phyloP scores from a whole-genome alignment of 2,329 filamentous ascomycete species.

The Alternaria alternata region DNA sequence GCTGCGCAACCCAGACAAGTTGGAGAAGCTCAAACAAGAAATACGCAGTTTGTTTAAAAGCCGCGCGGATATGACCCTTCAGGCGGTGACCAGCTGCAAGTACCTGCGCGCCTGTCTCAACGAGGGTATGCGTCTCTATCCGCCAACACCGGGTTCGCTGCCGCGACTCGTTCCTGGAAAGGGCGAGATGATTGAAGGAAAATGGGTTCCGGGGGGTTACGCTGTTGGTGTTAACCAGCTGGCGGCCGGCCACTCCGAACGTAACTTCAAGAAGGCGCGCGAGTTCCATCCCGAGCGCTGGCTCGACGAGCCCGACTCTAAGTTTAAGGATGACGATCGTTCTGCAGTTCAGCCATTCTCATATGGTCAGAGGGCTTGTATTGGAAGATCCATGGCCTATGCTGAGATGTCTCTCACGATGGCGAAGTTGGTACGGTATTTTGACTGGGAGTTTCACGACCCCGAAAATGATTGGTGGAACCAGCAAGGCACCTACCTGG shows the following conservation, averaged over 20 bases:
- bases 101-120: slow-evolving; percentile 29
- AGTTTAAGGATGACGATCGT: slow-evolving; percentile 38
- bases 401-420: background rate
- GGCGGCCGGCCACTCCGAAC: slow-evolving; percentile 21
- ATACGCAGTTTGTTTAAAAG: slow-evolving; percentile 13
- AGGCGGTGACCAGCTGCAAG: slow-evolving; percentile 7
- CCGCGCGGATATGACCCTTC: slow-evolving; percentile 21
- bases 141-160: slow-evolving; percentile 22
- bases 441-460: slow-evolving; percentile 5
- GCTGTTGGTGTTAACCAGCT: slow-evolving; percentile 26
- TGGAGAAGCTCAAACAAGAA: slow-evolving; percentile 22
- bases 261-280: slow-evolving; percentile 29
- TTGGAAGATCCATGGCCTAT: slow-evolving; percentile 14
- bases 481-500: slow-evolving; percentile 8
- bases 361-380: slow-evolving; percentile 17
- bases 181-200: slow-evolving; percentile 25
- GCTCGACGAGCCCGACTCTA: slow-evolving; percentile 5
- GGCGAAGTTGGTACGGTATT: slow-evolving; percentile 5
- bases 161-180: slow-evolving; percentile 25
- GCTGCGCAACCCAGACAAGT: slow-evolving; percentile 16
- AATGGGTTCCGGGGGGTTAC: slow-evolving; percentile 28
- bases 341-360: slow-evolving; percentile 39
- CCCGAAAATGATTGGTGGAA: slow-evolving; percentile 8
- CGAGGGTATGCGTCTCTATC: slow-evolving; percentile 26
- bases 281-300: slow-evolving; percentile 20